Conservation (phyloP, 129 eudicot species). For the Centaurea solstitialis region DNA sequence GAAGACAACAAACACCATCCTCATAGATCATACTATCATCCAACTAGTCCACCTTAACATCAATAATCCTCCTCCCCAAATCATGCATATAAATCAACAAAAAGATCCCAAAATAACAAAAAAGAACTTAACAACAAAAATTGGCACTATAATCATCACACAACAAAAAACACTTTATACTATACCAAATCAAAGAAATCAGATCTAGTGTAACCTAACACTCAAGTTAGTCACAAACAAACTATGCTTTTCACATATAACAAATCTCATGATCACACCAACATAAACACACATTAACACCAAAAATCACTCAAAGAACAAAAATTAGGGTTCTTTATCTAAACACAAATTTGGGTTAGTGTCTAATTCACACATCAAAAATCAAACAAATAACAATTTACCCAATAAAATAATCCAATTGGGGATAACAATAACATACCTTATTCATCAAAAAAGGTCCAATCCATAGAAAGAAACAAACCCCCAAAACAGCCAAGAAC, state of each 20-base stretch:
- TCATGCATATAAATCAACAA: neutral
- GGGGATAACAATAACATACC: slow-evolving; percentile 40
- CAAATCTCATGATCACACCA: neutral
- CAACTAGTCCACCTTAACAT: neutral
- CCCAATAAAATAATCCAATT: neutral
- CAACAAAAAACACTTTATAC: neutral
- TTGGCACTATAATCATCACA: neutral
- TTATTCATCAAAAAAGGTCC: slow-evolving; percentile 90
- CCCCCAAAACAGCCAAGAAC: slow-evolving; percentile 64
- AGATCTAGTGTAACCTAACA: neutral
- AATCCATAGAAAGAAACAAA: slow-evolving; percentile 78
- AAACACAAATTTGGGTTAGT: neutral
- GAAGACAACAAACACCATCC: neutral
- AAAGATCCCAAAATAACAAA: neutral
- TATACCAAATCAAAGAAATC: neutral
- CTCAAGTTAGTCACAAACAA: neutral
- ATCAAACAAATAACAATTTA: neutral
- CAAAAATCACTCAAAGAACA: neutral
- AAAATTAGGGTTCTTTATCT: neutral
- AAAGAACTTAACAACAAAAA: neutral
- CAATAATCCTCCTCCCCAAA: neutral
- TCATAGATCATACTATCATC: neutral
- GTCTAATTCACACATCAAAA: neutral
- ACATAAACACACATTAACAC: neutral
- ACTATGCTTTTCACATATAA: neutral